Base-by-base conservation (phyloP, 306 rosid species). In the Dalbergia oliveri region DNA sequence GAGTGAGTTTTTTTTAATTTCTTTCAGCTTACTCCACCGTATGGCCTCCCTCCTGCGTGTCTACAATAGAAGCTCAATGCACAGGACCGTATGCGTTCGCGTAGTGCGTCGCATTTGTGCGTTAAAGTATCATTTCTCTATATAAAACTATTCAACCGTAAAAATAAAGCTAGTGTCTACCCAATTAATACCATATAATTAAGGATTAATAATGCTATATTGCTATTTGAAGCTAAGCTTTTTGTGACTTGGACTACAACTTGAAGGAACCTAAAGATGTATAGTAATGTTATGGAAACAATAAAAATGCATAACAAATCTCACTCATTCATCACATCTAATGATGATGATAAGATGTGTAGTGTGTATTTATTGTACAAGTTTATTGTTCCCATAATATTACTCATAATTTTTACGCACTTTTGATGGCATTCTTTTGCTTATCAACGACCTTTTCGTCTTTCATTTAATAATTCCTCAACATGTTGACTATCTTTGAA, bases 171-270 rank as follows among this genome's bases (percentile, higher is more conserved):
- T 64, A 60, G 50, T 19, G 53, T 67, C 83, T 72, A 79, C 85
- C 90, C 79, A 88, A 81, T 76, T 26, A 26, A 26, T 26, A 74
- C 88, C 82, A 78, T 62, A 72, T 68, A 59, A 35, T 84, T 66
- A 18, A 57, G 13, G 23, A 11, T 26, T 2, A 26, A 47, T 39
- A 37, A 70, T 63, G 33, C 23, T 9, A 61, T 79, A 37, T 59
- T 63, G 33, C 23, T 9, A 61, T 79, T 11, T 69, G 6, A 73
- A 57, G 15, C 62, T 19, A 76, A 12, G 47, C 31, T 34, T 62
- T n/a, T 15, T 12, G 47, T 15, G 74, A 67, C 59, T 45, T 18
- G 57, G 63, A 44, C 69, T 68, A 51, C 69, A 64, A 59, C 35
- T 63, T 63, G 21, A 70, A 39, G 59, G 15, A 67, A 50, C 49